A percentile compares a stretch with the other conserved stretches of the same genome.
phyloP scores from a whole-genome alignment of 1,284 basidiomycete genomes.

The Sporisorium exsertum region DNA sequence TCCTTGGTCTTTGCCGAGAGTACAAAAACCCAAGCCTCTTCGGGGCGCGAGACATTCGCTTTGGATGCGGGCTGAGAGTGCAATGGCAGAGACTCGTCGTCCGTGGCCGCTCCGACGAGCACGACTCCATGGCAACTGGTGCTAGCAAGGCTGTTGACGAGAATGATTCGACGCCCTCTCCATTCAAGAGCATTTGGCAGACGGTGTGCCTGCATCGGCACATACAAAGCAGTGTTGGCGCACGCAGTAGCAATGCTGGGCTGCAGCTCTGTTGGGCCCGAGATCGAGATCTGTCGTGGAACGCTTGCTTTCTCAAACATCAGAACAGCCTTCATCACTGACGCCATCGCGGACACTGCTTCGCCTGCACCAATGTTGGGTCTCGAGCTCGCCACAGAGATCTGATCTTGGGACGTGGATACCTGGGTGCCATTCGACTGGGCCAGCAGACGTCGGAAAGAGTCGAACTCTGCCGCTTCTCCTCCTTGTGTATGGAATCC shows the following conservation, averaged over 20 bases:
- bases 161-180: constrained; percentile 13
- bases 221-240: constrained; percentile 17
- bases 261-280: constrained; percentile 25
- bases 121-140: constrained; percentile 36
- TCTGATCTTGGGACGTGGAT: background rate
- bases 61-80: no score
- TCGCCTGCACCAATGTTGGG: constrained; percentile 50
- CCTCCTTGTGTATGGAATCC: constrained; percentile 31
- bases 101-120: constrained; percentile 18
- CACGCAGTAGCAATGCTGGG: constrained; percentile 18
- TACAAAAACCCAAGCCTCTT: constrained; percentile 25
- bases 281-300: constrained; percentile 36
- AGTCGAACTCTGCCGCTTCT: constrained; percentile 46
- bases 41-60: no score
- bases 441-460: constrained; percentile 21
- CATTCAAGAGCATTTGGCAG: constrained; percentile 6
- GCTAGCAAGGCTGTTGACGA: constrained; percentile 45
- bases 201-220: constrained; percentile 21
- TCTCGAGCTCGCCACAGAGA: constrained; percentile 41
- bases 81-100: background rate
- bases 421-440: no score
- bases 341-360: constrained; percentile 47
- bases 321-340: constrained; percentile 49
- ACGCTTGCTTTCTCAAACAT: constrained; percentile 35
- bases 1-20: constrained; percentile 44